These are phyloP conservation scores for Aleurites moluccanus DNA, from an alignment of 441 rosid genomes.

Conservation along the genomic window DNA sequence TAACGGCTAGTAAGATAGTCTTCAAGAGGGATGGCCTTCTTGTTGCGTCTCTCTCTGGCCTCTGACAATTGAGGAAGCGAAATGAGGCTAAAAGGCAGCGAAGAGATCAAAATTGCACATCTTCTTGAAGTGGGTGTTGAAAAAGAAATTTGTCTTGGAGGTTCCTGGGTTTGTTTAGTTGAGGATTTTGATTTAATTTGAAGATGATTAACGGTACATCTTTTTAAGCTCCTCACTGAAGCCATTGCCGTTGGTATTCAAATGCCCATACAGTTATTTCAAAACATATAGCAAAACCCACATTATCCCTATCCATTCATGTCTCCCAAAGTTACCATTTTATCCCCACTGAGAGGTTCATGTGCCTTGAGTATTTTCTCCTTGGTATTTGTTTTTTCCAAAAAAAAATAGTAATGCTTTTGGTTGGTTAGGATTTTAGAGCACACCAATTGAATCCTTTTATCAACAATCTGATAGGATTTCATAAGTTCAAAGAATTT, in stretches of 20 bases:
- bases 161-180: slow-evolving; percentile 20
- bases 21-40: slow-evolving; percentile 67
- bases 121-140: slow-evolving; percentile 61
- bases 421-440: no score
- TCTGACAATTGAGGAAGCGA: slow-evolving; percentile 47
- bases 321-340: slow-evolving; percentile 1
- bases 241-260: slow-evolving; percentile 40
- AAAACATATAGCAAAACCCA: not conserved
- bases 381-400: no score
- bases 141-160: slow-evolving; percentile 28
- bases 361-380: not conserved
- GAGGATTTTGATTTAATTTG: slow-evolving; percentile 12
- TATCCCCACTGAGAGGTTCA: not conserved
- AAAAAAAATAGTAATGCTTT: no score
- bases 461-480: no score
- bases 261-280: not conserved
- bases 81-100: slow-evolving; percentile 46
- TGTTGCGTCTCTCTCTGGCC: slow-evolving; percentile 79
- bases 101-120: slow-evolving; percentile 44
- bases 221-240: slow-evolving; percentile 32
- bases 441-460: no score
- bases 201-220: slow-evolving; percentile 29
- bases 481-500: no score
- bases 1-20: slow-evolving; percentile 49
- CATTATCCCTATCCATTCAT: slow-evolving; percentile 9